These are phyloP conservation scores for Datura wrightii DNA, from an alignment of 257 asterid genomes.

Conservation along the genomic window DNA sequence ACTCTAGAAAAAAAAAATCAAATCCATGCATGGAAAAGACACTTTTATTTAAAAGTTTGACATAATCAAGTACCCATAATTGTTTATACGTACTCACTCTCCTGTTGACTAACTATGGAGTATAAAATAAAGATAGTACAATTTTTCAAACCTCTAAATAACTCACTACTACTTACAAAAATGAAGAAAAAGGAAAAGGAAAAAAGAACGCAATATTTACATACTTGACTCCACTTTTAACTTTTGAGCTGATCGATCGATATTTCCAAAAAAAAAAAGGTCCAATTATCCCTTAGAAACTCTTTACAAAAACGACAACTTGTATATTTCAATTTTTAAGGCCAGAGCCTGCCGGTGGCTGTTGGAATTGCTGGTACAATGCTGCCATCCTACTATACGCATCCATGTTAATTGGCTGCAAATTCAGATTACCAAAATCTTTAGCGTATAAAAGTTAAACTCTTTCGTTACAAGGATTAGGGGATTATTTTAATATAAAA, in stretches of 20 bases:
- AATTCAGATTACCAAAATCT: background rate
- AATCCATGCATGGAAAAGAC: slow-evolving; percentile 10
- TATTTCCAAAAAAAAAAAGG: background rate
- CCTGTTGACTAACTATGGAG: background rate
- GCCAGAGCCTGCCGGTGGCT: slow-evolving; percentile 40
- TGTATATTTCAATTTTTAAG: slow-evolving; percentile 38
- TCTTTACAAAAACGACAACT: background rate
- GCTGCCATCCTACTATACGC: slow-evolving; percentile 68
- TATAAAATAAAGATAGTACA: background rate
- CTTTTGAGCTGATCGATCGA: background rate
- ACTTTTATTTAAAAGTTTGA: background rate
- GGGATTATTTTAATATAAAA: no score
- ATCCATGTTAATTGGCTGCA: slow-evolving; percentile 73
- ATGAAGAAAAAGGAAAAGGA: background rate
- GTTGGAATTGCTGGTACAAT: slow-evolving; percentile 74
- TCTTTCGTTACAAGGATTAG: no score
- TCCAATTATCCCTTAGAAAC: background rate
- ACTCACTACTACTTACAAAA: background rate
- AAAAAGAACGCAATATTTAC: slow-evolving; percentile 7
- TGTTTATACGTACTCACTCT: background rate
- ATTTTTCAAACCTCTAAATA: background rate
- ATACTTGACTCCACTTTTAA: background rate
- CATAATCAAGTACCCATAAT: background rate
- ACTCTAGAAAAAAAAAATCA: background rate
- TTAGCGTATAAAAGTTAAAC: no score